Evolutionary conservation across 805 yeast genomes (phyloP).

Genomic region (Teunomyces stri): DNA sequence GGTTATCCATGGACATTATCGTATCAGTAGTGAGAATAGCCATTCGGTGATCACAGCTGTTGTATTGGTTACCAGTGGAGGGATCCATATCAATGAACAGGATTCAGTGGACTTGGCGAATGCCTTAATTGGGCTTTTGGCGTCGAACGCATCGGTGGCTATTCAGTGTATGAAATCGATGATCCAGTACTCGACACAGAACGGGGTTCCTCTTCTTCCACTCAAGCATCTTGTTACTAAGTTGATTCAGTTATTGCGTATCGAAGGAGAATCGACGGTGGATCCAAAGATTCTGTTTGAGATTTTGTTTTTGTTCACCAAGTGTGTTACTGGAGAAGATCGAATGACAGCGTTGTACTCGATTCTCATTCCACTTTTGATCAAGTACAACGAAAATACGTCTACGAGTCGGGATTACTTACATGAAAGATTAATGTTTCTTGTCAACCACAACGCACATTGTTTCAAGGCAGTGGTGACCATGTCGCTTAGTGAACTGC

Average conservation of each 20-base stretch:
- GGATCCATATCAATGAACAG: conserved; percentile 21
- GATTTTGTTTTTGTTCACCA: conserved; percentile 46
- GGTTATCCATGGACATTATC: conserved; percentile 18
- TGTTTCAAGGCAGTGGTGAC: conserved; percentile 50
- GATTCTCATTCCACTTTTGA: conserved; percentile 36
- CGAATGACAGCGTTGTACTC: conserved; percentile 29
- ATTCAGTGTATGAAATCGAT: conserved; percentile 62
- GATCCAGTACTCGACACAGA: conserved; percentile 33
- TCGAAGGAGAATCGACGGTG: conserved; percentile 11
- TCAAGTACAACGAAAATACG: conserved; percentile 23
- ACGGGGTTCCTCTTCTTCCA: conserved; percentile 30
- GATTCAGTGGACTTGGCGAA: conserved; percentile 22
- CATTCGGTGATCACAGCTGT: conserved; percentile 33
- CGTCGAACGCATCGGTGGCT: conserved; percentile 22
- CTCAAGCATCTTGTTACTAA: conserved; percentile 47
- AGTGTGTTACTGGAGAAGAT: conserved; percentile 27
- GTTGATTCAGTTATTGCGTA: conserved; percentile 31
- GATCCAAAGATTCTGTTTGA: conserved; percentile 40
- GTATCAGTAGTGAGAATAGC: conserved; percentile 15
- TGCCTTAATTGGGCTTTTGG: conserved; percentile 24
- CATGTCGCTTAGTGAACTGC: conserved; percentile 34
- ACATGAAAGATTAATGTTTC: conserved; percentile 45
- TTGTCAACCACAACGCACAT: conserved; percentile 44
- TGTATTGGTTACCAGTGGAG: conserved; percentile 36
- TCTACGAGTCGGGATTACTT: conserved; percentile 33